These are phyloP conservation scores for Komagataella ulmi DNA, from an alignment of 805 yeast genomes.

Conservation along the genomic window DNA sequence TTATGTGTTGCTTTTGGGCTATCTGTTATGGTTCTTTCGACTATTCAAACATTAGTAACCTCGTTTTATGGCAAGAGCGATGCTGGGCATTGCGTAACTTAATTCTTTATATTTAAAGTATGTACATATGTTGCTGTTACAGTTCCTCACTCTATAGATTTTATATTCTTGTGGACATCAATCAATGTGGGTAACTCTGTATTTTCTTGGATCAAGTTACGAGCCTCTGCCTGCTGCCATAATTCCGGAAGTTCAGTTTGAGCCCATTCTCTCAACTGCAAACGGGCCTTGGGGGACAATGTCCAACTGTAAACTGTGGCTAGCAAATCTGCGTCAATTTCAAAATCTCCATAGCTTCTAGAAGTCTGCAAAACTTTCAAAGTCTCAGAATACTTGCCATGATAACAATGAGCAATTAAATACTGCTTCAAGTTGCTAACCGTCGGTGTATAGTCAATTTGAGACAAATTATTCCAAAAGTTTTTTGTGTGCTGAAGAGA, in stretches of 20 bases:
- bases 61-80: slow-evolving; percentile 23
- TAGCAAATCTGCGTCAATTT: slow-evolving; percentile 28
- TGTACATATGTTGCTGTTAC: background rate
- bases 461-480: slow-evolving; percentile 48
- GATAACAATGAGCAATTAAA: slow-evolving; percentile 57
- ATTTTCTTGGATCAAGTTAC: slow-evolving; percentile 16
- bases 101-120: no score
- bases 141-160: background rate
- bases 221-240: slow-evolving; percentile 23
- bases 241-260: slow-evolving; percentile 13
- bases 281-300: slow-evolving; percentile 20
- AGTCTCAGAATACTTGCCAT: slow-evolving; percentile 47
- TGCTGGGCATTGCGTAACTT: background rate
- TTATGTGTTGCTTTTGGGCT: slow-evolving; percentile 61
- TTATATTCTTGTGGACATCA: slow-evolving; percentile 3
- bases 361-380: slow-evolving; percentile 32
- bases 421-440: slow-evolving; percentile 42
- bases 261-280: slow-evolving; percentile 26
- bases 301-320: slow-evolving; percentile 35
- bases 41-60: slow-evolving; percentile 54
- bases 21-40: slow-evolving; percentile 67
- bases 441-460: slow-evolving; percentile 38
- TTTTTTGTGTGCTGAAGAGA: slow-evolving; percentile 41
- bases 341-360: slow-evolving; percentile 26
- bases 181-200: slow-evolving; percentile 18